Conservation (phyloP, 2,329 filamentous ascomycete genomes). For the Plectosphaerella sp. region DNA sequence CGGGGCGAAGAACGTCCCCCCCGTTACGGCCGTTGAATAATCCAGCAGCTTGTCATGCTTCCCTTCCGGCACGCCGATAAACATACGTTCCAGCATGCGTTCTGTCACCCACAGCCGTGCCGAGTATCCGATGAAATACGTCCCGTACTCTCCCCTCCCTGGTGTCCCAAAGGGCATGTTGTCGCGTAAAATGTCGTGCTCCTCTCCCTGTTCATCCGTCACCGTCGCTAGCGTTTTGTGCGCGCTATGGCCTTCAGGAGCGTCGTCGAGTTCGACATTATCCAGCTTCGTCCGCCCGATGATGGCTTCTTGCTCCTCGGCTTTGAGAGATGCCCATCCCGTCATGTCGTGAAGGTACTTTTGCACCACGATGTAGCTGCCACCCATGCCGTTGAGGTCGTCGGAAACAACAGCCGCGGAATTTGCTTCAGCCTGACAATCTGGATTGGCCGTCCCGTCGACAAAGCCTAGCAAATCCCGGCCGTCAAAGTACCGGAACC, state of each 20-base stretch:
- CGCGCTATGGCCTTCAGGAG: constrained; percentile 37
- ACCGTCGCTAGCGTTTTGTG: constrained; percentile 54
- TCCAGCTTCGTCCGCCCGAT: constrained; percentile 55
- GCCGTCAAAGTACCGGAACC: constrained; percentile 56
- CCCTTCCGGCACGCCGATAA: constrained; percentile 47
- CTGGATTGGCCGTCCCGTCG: constrained; percentile 56
- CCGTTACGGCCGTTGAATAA: constrained; percentile 48
- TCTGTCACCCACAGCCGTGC: constrained; percentile 51
- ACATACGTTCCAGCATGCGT: constrained; percentile 55
- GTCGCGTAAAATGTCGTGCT: constrained; percentile 50
- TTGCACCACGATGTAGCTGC: constrained; percentile 56
- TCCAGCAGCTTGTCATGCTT: constrained; percentile 52
- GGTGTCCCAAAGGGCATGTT: constrained; percentile 59
- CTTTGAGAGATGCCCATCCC: constrained; percentile 38
- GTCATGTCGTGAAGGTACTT: constrained; percentile 52
- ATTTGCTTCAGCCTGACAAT: constrained; percentile 35
- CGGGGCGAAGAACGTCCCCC: constrained; percentile 49
- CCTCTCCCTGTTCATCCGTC: constrained; percentile 42
- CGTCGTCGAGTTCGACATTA: constrained; percentile 53
- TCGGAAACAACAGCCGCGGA: constrained; percentile 35
- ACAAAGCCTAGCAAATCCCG: constrained; percentile 57
- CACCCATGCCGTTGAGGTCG: constrained; percentile 31
- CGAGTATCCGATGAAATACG: constrained; percentile 55
- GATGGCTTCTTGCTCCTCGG: constrained; percentile 49
- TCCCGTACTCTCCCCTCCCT: constrained; percentile 45